Conservation (phyloP, 192 early-diverging fungal genomes). For the Coemansia reversa region DNA sequence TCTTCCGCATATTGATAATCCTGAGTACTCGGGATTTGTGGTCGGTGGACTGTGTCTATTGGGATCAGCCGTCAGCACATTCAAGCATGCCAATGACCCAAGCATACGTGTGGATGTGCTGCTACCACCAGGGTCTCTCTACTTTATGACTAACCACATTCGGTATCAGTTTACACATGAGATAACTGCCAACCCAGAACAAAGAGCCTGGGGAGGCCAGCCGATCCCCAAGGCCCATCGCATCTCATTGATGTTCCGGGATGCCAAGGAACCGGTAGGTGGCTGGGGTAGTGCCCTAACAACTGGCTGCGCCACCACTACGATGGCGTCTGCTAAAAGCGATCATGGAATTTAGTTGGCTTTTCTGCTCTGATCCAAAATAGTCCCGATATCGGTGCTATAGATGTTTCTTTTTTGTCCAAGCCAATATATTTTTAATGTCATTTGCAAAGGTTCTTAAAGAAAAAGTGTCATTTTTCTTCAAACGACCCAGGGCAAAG, state of each 20-base stretch:
- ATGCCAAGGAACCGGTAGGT: constrained; percentile 39
- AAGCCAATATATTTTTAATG: too few relatives aligned
- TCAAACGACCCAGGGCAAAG: too few relatives aligned
- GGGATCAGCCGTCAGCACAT: constrained; percentile 69
- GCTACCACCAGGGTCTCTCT: constrained; percentile 65
- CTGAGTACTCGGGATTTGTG: constrained; percentile 71
- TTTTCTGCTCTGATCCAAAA: not conserved
- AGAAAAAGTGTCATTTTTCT: too few relatives aligned
- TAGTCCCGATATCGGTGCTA: too few relatives aligned
- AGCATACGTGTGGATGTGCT: constrained; percentile 59
- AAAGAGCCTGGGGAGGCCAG: constrained; percentile 58
- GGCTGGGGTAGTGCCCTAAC: constrained; percentile 40
- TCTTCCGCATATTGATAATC: constrained; percentile 78
- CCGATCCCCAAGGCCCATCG: constrained; percentile 59
- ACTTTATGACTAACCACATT: constrained; percentile 69
- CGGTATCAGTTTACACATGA: constrained; percentile 81
- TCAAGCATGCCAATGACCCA: constrained; percentile 66
- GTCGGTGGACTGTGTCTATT: constrained; percentile 75
- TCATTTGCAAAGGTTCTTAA: too few relatives aligned
- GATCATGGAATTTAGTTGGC: too few relatives aligned
- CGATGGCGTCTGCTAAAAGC: too few relatives aligned
- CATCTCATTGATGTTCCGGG: constrained; percentile 75
- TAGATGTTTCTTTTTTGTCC: too few relatives aligned
- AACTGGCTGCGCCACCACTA: too few relatives aligned
- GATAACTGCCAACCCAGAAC: constrained; percentile 57